These are phyloP conservation scores for Arachis monticola DNA, from an alignment of 331 rosid species.

Conservation along the genomic window DNA sequence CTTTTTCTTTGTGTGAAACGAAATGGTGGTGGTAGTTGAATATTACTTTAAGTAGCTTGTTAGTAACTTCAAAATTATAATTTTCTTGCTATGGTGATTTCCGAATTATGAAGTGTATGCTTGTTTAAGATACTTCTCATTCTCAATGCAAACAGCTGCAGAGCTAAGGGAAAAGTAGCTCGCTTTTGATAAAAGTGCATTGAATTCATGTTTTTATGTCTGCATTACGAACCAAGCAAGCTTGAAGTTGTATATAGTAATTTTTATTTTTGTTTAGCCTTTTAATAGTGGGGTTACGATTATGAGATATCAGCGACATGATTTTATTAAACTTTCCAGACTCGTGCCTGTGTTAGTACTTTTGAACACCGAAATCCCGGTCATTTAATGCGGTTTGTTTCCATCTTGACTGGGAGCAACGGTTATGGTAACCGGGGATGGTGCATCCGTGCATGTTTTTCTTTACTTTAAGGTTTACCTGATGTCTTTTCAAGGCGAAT, in stretches of 20 bases:
- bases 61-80: slow-evolving; percentile 5
- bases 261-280: slow-evolving; percentile 16
- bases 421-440: slow-evolving; percentile 1
- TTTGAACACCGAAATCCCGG: background rate
- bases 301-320: slow-evolving; percentile 6
- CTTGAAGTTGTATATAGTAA: slow-evolving; percentile 21
- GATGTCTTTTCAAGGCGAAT: background rate
- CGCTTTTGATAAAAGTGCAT: no score
- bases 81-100: slow-evolving; percentile 6
- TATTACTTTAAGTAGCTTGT: slow-evolving; percentile 14
- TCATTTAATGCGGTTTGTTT: background rate
- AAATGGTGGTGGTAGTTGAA: slow-evolving; percentile 29
- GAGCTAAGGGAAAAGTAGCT: no score
- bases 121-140: background rate
- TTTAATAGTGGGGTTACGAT: slow-evolving; percentile 22
- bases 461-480: slow-evolving; percentile 4
- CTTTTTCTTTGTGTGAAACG: slow-evolving; percentile 8
- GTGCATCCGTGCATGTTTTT: slow-evolving; percentile 12
- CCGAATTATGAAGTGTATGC: slow-evolving; percentile 10
- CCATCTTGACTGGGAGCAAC: slow-evolving; percentile 14
- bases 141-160: no score
- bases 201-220: no score
- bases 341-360: slow-evolving; percentile 1
- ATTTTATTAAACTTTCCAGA: slow-evolving; percentile 6
- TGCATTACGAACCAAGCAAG: background rate